Evolutionary conservation across 495 filamentous ascomycete genomes (phyloP).

Genomic region (Pseudevernia furfuracea): DNA sequence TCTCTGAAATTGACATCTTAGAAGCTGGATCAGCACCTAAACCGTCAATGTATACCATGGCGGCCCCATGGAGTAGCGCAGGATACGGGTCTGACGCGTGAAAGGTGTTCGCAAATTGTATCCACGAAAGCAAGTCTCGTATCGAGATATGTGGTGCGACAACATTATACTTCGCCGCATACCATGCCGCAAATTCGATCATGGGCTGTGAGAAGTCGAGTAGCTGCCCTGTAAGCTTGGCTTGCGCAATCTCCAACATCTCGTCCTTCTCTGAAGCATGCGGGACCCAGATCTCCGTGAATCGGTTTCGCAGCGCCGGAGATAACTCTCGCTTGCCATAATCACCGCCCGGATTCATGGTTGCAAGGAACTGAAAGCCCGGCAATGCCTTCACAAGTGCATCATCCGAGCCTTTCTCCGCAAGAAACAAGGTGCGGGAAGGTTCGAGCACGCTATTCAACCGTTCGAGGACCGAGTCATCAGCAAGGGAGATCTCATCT

Average conservation of each 20-base stretch:
- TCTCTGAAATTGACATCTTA: constrained; percentile 57
- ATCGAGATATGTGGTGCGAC: constrained; percentile 71
- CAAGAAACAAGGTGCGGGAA: constrained; percentile 73
- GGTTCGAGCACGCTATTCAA: constrained; percentile 97
- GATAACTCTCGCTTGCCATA: constrained; percentile 97
- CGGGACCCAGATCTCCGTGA: constrained; percentile 98
- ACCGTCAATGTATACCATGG: constrained; percentile 92
- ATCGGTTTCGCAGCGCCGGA: constrained; percentile 87
- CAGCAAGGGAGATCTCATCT: constrained; percentile 95
- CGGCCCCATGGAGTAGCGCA: constrained; percentile 74
- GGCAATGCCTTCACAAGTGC: constrained; percentile 67
- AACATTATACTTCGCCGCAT: constrained; percentile 67
- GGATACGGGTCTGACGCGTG: constrained; percentile 43
- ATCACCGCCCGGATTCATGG: constrained; percentile 98
- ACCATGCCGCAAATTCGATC: constrained; percentile 88
- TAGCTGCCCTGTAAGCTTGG: constrained; percentile 52
- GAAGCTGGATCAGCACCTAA: constrained; percentile 90
- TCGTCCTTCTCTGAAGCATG: constrained; percentile 71
- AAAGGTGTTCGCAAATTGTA: constrained; percentile 77
- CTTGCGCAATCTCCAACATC: constrained; percentile 73
- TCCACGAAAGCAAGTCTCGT: constrained; percentile 85
- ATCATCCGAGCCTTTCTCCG: constrained; percentile 82
- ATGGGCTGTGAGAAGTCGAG: constrained; percentile 52
- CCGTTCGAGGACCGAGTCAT: constrained; percentile 93
- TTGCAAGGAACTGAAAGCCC: constrained; percentile 92